Conservation (phyloP, 805 yeast genomes). For the Babjeviella inositovora region DNA sequence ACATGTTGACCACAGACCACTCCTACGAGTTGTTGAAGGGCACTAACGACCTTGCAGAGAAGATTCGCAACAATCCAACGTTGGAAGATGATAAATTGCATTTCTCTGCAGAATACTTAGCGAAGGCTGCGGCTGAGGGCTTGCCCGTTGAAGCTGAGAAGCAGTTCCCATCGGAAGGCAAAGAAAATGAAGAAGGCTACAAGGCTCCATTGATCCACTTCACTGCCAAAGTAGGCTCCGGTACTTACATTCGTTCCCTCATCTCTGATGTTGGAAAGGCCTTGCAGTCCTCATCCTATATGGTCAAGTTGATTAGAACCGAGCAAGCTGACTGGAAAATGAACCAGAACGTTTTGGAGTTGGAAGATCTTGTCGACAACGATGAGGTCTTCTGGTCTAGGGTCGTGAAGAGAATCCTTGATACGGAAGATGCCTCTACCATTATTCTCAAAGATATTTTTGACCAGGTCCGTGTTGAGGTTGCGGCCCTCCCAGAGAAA, state of each 20-base stretch:
- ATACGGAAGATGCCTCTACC: constrained; percentile 12
- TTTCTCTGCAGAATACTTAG: constrained; percentile 40
- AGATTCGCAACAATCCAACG: constrained; percentile 31
- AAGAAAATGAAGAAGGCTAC: constrained; percentile 19
- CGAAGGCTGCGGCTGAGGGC: constrained; percentile 19
- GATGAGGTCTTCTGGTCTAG: constrained; percentile 57
- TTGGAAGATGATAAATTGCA: constrained; percentile 46
- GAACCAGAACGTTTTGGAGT: constrained; percentile 47
- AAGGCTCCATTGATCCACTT: constrained; percentile 62
- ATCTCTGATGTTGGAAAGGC: constrained; percentile 82
- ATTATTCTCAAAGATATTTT: no score
- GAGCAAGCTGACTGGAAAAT: constrained; percentile 80
- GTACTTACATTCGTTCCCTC: constrained; percentile 85
- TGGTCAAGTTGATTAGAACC: constrained; percentile 66
- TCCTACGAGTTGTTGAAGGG: constrained; percentile 24
- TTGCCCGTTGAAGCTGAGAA: constrained; percentile 19
- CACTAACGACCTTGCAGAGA: constrained; percentile 26
- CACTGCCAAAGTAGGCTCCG: constrained; percentile 73
- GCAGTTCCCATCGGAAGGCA: constrained; percentile 18
- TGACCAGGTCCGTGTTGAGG: no score
- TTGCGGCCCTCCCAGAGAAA: no score
- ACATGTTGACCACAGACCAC: constrained; percentile 39
- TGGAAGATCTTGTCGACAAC: constrained; percentile 47
- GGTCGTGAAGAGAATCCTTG: constrained; percentile 39
- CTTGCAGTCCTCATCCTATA: constrained; percentile 66